Percentiles rank a stretch among this genome's conserved stretches.
phyloP scores from a whole-genome alignment of 1,284 basidiomycete species.

The Apiotrichum veenhuisii region DNA sequence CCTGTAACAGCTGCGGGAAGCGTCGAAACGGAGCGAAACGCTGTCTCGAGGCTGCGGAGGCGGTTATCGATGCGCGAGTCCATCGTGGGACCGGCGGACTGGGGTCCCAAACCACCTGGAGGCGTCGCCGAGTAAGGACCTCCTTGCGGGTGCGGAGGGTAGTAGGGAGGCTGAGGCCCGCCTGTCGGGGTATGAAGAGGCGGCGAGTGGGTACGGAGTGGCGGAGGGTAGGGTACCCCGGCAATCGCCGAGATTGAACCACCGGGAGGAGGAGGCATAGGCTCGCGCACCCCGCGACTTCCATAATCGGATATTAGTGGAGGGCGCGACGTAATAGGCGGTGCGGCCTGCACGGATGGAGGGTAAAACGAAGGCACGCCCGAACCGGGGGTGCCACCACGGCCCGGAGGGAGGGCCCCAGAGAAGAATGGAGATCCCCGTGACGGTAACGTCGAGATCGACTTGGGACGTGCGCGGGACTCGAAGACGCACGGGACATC shows the following conservation, averaged over 20 bases:
- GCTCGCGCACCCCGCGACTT: constrained; percentile 32
- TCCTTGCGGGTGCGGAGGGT: constrained; percentile 4
- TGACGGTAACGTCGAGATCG: constrained; percentile 32
- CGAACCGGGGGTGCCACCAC: constrained; percentile 27
- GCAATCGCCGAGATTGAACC: constrained; percentile 22
- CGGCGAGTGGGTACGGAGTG: constrained; percentile 14
- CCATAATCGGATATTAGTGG: constrained; percentile 27
- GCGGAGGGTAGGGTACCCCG: constrained; percentile 15
- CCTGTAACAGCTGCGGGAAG: constrained; percentile 12
- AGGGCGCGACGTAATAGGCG: constrained; percentile 35
- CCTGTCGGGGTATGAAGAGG: constrained; percentile 9
- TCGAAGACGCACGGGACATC: constrained; percentile 45
- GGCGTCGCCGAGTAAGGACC: constrained; percentile 10
- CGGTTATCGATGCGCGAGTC: constrained; percentile 13
- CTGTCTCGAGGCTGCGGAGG: constrained; percentile 14
- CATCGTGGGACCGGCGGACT: neutral
- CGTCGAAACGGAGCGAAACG: constrained; percentile 14
- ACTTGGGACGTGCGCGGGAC: constrained; percentile 43
- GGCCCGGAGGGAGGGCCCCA: constrained; percentile 18
- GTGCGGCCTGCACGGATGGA: constrained; percentile 31
- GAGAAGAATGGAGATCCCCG: constrained; percentile 37
- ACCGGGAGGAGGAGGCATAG: constrained; percentile 36
- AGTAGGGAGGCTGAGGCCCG: constrained; percentile 10
- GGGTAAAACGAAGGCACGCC: constrained; percentile 32
- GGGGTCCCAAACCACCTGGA: neutral